Evolutionary conservation across 164 flowering plant genomes (phyloP), one percentile per base, ranked within the genome.

Genomic region (Tetracentron sinense): DNA sequence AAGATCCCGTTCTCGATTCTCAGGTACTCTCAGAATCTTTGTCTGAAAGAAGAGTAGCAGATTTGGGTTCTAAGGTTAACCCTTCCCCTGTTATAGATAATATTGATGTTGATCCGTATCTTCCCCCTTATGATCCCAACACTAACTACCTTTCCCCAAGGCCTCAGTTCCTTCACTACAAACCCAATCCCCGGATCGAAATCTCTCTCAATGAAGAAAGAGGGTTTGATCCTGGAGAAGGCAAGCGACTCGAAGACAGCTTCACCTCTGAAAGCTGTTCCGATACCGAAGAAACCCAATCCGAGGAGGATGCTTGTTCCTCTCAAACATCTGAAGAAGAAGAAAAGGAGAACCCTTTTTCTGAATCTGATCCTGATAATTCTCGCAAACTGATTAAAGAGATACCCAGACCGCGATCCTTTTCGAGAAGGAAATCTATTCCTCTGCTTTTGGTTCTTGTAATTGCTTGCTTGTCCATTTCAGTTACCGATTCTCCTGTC

Each of bases 91-190:
- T 22, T n/a, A 50, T 77, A 61, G 75, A 81, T 17, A 78, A 85
- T 5, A 78, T 81, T 51, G 90, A 83, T 69, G 72, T 76, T 17
- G 90, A 85, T 59, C 86, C 90, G 31, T 73, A 71, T 21, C 27
- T 79, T 61, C 89, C 81, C 54, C 87, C 94, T 30, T 90, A 90
- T 69, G 94, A 90, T 79, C 95, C 97, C 46, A 81, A 85, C 65
- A 82, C 78, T 17, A 88, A 90, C 62, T 86, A 66, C 56, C 86
- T 86, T 23, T 86, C 92, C 0, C 92, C 95, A 3, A 81, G 97
- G 73, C 95, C 97, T 69, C 82, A 71, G 76, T 90, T 90, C 60
- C 88, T 88, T 30, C 83, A 68, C 42, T 90, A 90, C 70, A 86
- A 67, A 61, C 97, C 95, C 5, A 84, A 82, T 55, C 88, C 85